Evolutionary conservation across 106 monocot species (phyloP).

Genomic region (Allium sativum): DNA sequence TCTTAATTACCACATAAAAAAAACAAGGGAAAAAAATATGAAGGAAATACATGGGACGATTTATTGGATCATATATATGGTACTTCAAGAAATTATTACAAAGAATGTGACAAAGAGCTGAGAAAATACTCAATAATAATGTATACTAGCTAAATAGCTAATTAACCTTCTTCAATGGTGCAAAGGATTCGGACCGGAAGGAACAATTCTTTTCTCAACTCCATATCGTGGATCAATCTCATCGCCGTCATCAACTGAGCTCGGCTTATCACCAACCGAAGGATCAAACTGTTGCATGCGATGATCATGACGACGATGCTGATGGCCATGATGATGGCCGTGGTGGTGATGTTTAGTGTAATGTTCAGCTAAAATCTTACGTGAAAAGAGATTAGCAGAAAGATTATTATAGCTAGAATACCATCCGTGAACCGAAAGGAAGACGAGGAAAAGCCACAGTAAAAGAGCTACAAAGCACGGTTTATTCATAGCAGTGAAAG

Average conservation of each 20-base stretch:
- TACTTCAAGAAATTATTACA: not conserved
- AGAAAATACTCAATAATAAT: not conserved
- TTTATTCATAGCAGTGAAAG: not conserved
- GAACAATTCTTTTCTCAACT: slow-evolving; percentile 50
- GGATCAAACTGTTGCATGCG: not conserved
- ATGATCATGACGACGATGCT: not conserved
- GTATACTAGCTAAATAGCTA: not conserved
- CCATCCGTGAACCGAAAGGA: not conserved
- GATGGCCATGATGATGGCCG: not conserved
- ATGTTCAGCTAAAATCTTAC: not conserved
- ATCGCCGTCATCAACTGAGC: slow-evolving; percentile 1
- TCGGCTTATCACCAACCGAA: not conserved
- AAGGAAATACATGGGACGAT: not conserved
- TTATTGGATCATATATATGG: not conserved
- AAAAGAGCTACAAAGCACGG: not conserved
- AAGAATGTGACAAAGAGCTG: not conserved
- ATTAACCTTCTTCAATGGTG: slow-evolving; percentile 40
- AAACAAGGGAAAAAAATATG: not conserved
- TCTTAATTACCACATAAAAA: not conserved
- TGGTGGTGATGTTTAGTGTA: not conserved
- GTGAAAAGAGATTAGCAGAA: not conserved
- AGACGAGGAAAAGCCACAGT: not conserved
- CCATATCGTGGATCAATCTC: slow-evolving; percentile 53
- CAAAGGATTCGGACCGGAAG: slow-evolving; percentile 58
- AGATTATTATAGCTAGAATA: not conserved